Evolutionary conservation across 2,329 filamentous ascomycete species (phyloP), one percentile per base, ranked within the genome.

Genomic region (Keithomyces neogunnii): DNA sequence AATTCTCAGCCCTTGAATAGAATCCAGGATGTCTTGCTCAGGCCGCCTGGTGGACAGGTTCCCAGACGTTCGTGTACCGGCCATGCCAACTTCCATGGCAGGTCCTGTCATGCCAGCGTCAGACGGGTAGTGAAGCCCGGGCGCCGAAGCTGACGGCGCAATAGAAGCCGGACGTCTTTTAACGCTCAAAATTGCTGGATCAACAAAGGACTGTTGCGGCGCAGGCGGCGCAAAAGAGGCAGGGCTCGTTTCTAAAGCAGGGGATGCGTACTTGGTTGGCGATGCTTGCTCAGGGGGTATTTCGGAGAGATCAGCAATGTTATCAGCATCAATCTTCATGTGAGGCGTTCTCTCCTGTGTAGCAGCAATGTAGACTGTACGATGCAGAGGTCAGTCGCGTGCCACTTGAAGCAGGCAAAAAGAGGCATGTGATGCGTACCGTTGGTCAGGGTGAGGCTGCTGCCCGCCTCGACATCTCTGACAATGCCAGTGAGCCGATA

Each of bases 121-220:
- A 11, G 56, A 48, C 28, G 42, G 49, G 26, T 52, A 31, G 28
- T 49, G 46, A 4, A 44, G 40, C 10, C 55, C 35, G 6, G 11
- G 28, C 3, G 47, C 55, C 8, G 58, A 55, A n/a, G 60, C 59
- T 4, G 62, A 61, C 2, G 59, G 59, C 9, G 64, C 58, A 11
- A 52, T 61, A 0, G 63, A 60, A 30, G 57, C 63, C 1, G 74
- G 70, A 3, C 67, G 70, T 45, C 72, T 71, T 28, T 73, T 73
- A 47, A 88, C 79, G 63, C 88, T 90, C 45, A 95, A 65, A 51
- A 95, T 95, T 3, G 89, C 89, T 9, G 89, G 89, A 60, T 95
- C 89, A n/a, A 85, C 77, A 61, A 93, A 89, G 0, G 73, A 60
- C 32, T 70, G 65, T 52, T 28, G 64, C 51, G 4, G 57, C 49